A percentile compares a stretch with the other conserved stretches of the same genome.
These are phyloP conservation scores for Mrakia frigida DNA, from an alignment of 768 basidiomycete species.

Conservation along the genomic window DNA sequence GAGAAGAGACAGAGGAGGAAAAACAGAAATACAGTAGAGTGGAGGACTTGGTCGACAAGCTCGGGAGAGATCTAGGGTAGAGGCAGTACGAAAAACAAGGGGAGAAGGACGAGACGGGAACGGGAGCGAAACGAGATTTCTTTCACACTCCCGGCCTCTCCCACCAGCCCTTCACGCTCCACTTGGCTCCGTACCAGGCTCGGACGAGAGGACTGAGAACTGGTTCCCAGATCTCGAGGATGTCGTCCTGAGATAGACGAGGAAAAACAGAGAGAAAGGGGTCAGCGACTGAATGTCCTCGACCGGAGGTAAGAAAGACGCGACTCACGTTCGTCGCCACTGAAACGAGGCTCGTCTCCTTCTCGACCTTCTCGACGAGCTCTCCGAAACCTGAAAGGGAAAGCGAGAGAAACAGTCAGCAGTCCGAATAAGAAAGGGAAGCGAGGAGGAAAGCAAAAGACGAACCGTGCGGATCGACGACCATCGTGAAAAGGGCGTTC, in stretches of 20 bases:
- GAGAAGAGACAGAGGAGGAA: no score
- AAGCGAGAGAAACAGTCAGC: slow-evolving; percentile 4
- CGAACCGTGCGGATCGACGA: not conserved
- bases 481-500: not conserved
- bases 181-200: slow-evolving; percentile 1
- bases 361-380: not conserved
- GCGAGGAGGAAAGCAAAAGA: not conserved
- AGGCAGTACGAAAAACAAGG: not conserved
- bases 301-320: no score
- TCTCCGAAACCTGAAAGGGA: not conserved
- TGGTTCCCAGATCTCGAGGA: slow-evolving; percentile 10
- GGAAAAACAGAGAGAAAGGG: no score
- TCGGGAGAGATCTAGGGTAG: not conserved
- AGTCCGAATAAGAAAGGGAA: not conserved
- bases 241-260: slow-evolving; percentile 24
- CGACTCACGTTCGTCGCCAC: not conserved
- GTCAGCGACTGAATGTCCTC: no score
- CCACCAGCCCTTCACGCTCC: slow-evolving; percentile 17
- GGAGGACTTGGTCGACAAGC: not conserved
- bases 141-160: slow-evolving; percentile 13
- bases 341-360: not conserved
- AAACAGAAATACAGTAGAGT: not conserved
- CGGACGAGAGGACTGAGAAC: slow-evolving; percentile 13
- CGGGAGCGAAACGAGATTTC: not conserved
- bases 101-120: not conserved